Evolutionary conservation across 805 yeast species (phyloP), one percentile per base, ranked within the genome.

Genomic region (Komagataella pastoris): DNA sequence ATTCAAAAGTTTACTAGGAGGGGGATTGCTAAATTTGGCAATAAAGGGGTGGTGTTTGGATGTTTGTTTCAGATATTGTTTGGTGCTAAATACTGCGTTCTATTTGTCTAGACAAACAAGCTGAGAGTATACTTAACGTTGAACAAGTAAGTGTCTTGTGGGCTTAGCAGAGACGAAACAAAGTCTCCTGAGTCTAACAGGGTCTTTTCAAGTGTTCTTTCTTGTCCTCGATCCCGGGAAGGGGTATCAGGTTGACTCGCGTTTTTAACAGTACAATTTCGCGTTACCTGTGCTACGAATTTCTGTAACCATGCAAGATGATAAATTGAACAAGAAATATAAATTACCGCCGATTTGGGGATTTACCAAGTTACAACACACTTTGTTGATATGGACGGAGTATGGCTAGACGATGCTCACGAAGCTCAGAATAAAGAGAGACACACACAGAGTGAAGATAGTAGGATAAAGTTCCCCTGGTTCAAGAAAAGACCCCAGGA

Each of bases 381-480:
- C 40, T 10, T 30, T 5, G 40, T 30, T 14, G 40, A 49, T 36
- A 50, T 50, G 52, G 43, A 50, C 49, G 48, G 50, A 17, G 44
- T 51, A 46, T 51, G 53, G 53, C 48, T 51, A 18, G 53, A 46
- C 44, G 36, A 47, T 17, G 36, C 24, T 14, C 49, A 47, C 10
- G 49, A 47, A 40, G 17, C 17, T n/a, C 49, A 47, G 8, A 23
- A 17, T n/a, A 47, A n/a, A 7, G 24, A 45, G 18, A 46, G 24
- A 21, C 6, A 19, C 30, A 18, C 49, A 12, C 47, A 23, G 47
- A 23, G 19, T 5, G 19, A 44, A 14, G 10, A 21, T 6, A 47
- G n/a, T n/a, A 19, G 18, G 18, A 47, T 24, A 12, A n/a, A 24
- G 17, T 24, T 47, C 19, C 14, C 40, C 18, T 43, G 49, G 44